Percentiles rank a stretch among this genome's conserved stretches.
These are phyloP conservation scores for Arachnopeziza araneosa DNA, from an alignment of 2,329 filamentous ascomycete genomes.

Conservation along the genomic window DNA sequence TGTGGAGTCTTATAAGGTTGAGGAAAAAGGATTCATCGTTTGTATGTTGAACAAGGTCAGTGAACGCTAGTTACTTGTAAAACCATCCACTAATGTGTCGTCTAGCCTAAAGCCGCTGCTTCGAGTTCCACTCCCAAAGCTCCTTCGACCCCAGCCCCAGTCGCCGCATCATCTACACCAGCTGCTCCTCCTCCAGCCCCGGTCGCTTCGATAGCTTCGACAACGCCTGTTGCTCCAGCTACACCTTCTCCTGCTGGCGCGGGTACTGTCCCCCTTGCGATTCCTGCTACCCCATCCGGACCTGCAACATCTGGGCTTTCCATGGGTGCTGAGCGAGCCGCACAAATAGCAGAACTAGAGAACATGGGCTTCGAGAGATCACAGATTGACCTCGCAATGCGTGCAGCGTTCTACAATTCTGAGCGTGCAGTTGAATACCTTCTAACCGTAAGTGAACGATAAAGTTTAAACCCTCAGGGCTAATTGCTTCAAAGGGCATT, in stretches of 20 bases:
- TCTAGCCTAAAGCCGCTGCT: constrained; percentile 62
- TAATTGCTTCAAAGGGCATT: constrained; percentile 61
- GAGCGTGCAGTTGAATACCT: constrained; percentile 97
- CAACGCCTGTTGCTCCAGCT: constrained; percentile 41
- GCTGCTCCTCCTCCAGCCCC: constrained; percentile 56
- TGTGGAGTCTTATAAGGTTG: constrained; percentile 94
- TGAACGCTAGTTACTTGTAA: constrained; percentile 18
- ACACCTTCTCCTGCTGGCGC: constrained; percentile 42
- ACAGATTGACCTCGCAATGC: constrained; percentile 90
- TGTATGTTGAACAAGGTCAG: constrained; percentile 3
- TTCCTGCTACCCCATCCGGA: constrained; percentile 46
- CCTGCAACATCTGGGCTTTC: constrained; percentile 77
- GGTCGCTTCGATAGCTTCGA: constrained; percentile 47
- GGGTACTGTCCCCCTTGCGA: constrained; percentile 43
- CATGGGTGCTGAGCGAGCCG: constrained; percentile 75
- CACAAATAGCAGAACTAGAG: constrained; percentile 88
- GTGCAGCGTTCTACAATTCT: constrained; percentile 93
- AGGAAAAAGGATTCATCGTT: constrained; percentile 98
- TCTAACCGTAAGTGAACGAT: constrained; percentile 60
- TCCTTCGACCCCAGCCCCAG: constrained; percentile 59
- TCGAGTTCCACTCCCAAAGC: constrained; percentile 51
- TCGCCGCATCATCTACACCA: constrained; percentile 50
- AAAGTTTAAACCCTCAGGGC: not conserved
- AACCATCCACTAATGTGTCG: not conserved
- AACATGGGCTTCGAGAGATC: constrained; percentile 90